Base-by-base conservation (phyloP, 768 basidiomycete genomes). In the Kwoniella dejecticola region DNA sequence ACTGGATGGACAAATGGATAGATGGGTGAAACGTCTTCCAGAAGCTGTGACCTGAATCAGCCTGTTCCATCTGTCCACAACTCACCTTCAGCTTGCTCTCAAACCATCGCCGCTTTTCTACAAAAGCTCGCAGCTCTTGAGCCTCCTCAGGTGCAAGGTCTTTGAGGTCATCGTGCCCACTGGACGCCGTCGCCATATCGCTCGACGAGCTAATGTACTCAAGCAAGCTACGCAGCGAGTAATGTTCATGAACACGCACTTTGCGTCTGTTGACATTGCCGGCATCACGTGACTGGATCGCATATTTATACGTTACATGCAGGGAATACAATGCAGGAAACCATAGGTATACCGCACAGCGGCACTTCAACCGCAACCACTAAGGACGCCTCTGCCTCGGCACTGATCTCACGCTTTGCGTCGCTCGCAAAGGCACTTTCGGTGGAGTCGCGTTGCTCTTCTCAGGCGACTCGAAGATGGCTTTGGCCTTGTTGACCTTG, bases 101-200 rank as follows among this genome's bases (percentile, higher is more conserved):
- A 52, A 75, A 75, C 71, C 71, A 75, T 40, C 62, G 33, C 29
- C 71, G 62, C 62, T 72, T 75, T 27, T 71, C 67, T 26, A 70
- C 26, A 44, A 75, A 75, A 6, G 63, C 64, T 12, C 63, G 30
- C 33, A 75, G 48, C 48, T 72, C 71, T 30, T 61, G 41, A 17
- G 71, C 69, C 41, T 75, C 74, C 21, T 66, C 67, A 0, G n/a
- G 19, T 0, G 62, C 31, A 21, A 75, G 74, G 50, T 75, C 69
- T 24, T 49, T 62, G 11, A 70, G 62, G 42, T 67, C 63, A 13
- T 67, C 69, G 2, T 69, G 33, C 33, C 7, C 15, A 36, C 33
- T 36, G 7, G 7, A 15, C 33, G 33, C 33, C 15, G 15, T 36
- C 15, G 33, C 33, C 33, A 36, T 36, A 36, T 36, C 33, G 33